Evolutionary conservation across 345 rosid species (phyloP), one percentile per base, ranked within the genome.

Genomic region (Citrus hindsii): DNA sequence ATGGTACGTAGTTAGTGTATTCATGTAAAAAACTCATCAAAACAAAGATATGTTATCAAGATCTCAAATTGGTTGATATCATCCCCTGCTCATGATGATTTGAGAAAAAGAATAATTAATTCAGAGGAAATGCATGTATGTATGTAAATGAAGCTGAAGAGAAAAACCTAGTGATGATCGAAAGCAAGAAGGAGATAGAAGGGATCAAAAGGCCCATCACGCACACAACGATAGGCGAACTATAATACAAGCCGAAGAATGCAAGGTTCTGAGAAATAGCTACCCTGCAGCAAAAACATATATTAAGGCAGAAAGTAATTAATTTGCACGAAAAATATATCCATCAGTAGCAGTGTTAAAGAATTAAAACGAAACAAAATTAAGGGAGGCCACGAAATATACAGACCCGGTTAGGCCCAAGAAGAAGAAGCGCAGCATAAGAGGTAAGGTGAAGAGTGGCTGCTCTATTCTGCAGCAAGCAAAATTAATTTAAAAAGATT

Each of bases 161-260:
- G 55, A 42, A 68, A 73, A 75, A 90, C 95, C 98, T 88, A 83
- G 86, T 87, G 33, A 90, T 4, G 73, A 88, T 42, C 42, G 90
- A 82, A 71, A 94, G 74, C 67, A 94, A 37, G 88, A 92, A 92
- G 73, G 93, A 89, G 79, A 91, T 81, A 18, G 93, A 75, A 40
- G 97, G 97, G 61, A 85, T 70, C 73, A 87, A 74, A 61, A 89
- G 91, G 71, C 96, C 97, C 97, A 90, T 91, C 73, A 90, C 92
- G 66, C 97, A 94, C 27, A 89, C 96, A 58, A 90, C 91, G n/a
- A 91, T 88, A 0, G 97, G 97, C 16, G 97, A 92, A 83, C 94
- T 90, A 73, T 85, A 86, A 75, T 84, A 83, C 69, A 94, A 82
- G 69, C 97, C 96, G 51, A 92, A 70, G 80, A 91, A 91, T 55